A percentile compares a stretch with the other conserved stretches of the same genome.
phyloP scores from a whole-genome alignment of 371 early-diverging fungal genomes.

The Rhizopus delemar region DNA sequence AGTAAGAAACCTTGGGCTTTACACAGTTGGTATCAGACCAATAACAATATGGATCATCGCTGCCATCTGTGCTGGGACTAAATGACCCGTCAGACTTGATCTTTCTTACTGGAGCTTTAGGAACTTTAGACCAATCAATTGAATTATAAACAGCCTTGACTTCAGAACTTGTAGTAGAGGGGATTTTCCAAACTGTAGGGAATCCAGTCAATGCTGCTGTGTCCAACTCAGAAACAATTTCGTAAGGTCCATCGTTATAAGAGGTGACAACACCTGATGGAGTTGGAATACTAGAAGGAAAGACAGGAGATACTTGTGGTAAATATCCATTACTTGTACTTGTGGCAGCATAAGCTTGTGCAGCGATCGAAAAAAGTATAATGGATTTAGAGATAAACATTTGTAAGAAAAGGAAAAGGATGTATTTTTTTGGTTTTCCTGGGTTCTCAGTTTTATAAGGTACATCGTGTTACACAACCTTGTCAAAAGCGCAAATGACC shows the following conservation, averaged over 20 bases:
- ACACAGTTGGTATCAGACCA: constrained; percentile 50
- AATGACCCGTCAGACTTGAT: constrained; percentile 20
- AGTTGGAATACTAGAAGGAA: constrained; percentile 29
- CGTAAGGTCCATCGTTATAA: constrained; percentile 30
- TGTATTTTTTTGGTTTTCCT: neutral
- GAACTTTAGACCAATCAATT: constrained; percentile 28
- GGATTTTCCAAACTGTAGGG: constrained; percentile 18
- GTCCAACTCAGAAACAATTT: constrained; percentile 18
- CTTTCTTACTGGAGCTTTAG: constrained; percentile 27
- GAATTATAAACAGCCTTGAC: constrained; percentile 23
- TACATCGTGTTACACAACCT: no score
- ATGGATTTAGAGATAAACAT: constrained; percentile 6
- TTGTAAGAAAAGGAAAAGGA: neutral
- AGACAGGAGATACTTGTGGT: constrained; percentile 36
- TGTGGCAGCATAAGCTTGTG: constrained; percentile 13
- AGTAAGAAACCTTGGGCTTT: constrained; percentile 34
- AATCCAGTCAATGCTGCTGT: constrained; percentile 15
- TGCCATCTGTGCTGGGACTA: constrained; percentile 18
- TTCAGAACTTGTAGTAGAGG: constrained; percentile 24
- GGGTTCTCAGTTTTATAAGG: no score
- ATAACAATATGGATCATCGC: constrained; percentile 39
- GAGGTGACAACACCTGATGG: constrained; percentile 32
- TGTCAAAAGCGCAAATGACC: no score
- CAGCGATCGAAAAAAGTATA: constrained; percentile 4
- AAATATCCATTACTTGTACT: neutral